phyloP scores from a whole-genome alignment of 2,329 filamentous ascomycete genomes.

The Talaromyces sp. region DNA sequence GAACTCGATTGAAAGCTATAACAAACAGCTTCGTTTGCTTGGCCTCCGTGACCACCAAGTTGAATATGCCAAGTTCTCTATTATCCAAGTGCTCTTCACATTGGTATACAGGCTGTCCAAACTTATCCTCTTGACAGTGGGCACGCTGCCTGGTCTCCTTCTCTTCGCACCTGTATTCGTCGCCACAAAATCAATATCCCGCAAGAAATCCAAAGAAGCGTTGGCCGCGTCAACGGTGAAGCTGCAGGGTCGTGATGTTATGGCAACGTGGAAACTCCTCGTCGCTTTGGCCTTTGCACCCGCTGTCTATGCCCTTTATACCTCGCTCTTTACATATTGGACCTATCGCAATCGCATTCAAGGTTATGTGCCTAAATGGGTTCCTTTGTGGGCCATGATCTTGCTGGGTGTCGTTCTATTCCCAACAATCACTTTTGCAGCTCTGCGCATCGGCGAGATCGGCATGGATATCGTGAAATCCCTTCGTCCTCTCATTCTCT shows the following conservation, averaged over 20 bases:
- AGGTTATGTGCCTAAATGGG: constrained; percentile 72
- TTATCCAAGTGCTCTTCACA: constrained; percentile 66
- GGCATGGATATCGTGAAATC: constrained; percentile 99
- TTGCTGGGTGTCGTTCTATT: constrained; percentile 72
- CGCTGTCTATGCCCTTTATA: constrained; percentile 75
- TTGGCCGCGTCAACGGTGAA: constrained; percentile 83
- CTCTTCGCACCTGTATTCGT: constrained; percentile 88
- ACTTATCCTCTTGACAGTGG: constrained; percentile 67
- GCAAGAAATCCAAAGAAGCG: constrained; percentile 74
- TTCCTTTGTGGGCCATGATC: constrained; percentile 73
- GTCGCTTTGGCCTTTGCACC: constrained; percentile 82
- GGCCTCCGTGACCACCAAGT: constrained; percentile 92
- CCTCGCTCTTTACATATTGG: constrained; percentile 66
- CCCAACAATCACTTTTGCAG: constrained; percentile 83
- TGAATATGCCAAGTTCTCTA: constrained; percentile 79
- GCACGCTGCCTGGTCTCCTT: constrained; percentile 77
- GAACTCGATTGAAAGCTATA: constrained; percentile 74
- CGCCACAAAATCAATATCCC: constrained; percentile 74
- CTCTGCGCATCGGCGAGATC: constrained; percentile 91
- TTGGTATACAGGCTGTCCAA: constrained; percentile 77
- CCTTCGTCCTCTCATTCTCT: constrained; percentile 76
- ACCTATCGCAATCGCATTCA: constrained; percentile 75
- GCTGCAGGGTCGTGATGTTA: constrained; percentile 79
- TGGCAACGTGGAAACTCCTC: constrained; percentile 89
- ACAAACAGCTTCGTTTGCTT: constrained; percentile 75